A percentile compares a stretch with the other conserved stretches of the same genome.
Conservation (phyloP, 768 basidiomycete species). For the Suillus occidentalis region DNA sequence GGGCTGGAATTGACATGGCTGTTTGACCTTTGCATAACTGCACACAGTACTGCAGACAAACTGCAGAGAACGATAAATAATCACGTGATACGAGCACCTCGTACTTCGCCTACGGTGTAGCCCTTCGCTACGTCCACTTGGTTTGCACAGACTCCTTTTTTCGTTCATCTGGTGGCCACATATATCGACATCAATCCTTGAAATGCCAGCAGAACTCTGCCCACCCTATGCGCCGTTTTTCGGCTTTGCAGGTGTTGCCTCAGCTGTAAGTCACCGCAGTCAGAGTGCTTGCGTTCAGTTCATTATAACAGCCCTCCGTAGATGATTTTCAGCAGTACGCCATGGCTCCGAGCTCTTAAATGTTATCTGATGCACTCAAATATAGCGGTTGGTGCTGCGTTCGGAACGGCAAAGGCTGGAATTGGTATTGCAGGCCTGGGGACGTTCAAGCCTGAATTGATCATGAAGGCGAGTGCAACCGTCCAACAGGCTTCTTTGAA, state of each 20-base stretch:
- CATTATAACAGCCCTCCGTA: slow-evolving; percentile 31
- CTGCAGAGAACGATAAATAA: neutral
- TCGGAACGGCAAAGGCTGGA: slow-evolving; percentile 94
- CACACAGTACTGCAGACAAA: too few relatives aligned
- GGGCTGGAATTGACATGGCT: neutral
- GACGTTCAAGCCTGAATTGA: slow-evolving; percentile 90
- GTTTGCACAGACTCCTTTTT: neutral
- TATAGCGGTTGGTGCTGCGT: slow-evolving; percentile 89
- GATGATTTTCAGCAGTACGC: slow-evolving; percentile 97
- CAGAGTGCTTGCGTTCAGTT: neutral
- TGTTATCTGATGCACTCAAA: neutral
- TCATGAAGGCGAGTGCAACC: slow-evolving; percentile 80
- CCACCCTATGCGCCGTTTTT: slow-evolving; percentile 98
- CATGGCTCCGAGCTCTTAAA: slow-evolving; percentile 8
- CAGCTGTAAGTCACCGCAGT: slow-evolving; percentile 61
- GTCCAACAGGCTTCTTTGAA: neutral
- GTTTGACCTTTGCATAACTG: neutral
- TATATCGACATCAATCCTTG: neutral
- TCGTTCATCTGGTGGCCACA: neutral
- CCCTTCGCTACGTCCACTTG: neutral
- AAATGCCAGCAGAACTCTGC: slow-evolving; percentile 60
- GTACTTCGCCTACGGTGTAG: slow-evolving; percentile 4
- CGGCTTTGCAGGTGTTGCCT: slow-evolving; percentile 95
- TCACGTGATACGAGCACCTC: slow-evolving; percentile 2
- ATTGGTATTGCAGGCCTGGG: slow-evolving; percentile 97